Evolutionary conservation across 805 yeast species (phyloP), one percentile per base, ranked within the genome.

Genomic region (Myxozyma melibiosi): DNA sequence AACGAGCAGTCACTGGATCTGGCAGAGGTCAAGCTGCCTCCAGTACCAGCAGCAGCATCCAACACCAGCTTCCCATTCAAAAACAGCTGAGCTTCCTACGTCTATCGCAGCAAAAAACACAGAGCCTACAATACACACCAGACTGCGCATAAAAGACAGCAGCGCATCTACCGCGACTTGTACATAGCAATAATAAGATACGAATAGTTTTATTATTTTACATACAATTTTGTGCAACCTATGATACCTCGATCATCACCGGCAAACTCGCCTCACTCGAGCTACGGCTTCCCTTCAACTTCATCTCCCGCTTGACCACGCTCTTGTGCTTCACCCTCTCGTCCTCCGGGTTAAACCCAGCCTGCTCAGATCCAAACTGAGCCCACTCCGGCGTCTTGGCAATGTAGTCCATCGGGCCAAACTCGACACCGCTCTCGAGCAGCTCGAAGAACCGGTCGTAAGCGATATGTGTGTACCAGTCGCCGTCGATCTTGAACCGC

Each of bases 321-420:
- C 52, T 35, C 52, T 65, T 66, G 20, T 66, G 58, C 20, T 43
- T 38, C 35, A 74, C 84, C 67, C 85, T 79, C 0, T 84, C 82
- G 71, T 90, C 97, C 2, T 79, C 88, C 2, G 97, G 97, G 64
- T 86, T 89, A 75, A 90, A 90, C 0, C 97, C 97, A 16, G 89
- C 96, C 65, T 84, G 82, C 13, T 80, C 79, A 22, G 91, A 82
- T 1, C 96, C 97, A 82, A 89, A 90, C 57, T 84, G 79, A 0
- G 97, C 97, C 96, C 96, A 90, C 30, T 79, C 82, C 0, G 97
- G 96, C 0, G 97, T 90, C 65, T 84, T 84, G 14, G 84, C 77
- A 28, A 86, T 76, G 70, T 90, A 90, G 66, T 91, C 97, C 79
- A 88, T 73, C 51, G 90, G 91, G 18, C 79, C 82, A 70, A 90